phyloP scores from a whole-genome alignment of 495 filamentous ascomycete genomes.

The Rhypophila decipiens region DNA sequence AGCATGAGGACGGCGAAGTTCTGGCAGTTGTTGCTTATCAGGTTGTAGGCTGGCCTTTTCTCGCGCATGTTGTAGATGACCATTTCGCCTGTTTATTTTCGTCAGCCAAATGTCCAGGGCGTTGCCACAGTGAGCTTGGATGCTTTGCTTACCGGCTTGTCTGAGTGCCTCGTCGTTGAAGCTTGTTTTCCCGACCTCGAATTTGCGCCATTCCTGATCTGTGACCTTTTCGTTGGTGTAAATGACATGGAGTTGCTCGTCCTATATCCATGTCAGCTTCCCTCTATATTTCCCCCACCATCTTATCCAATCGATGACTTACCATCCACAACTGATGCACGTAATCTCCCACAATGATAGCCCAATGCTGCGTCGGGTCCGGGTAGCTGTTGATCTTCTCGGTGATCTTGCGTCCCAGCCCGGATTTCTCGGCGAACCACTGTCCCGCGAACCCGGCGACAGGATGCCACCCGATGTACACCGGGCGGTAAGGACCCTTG shows the following conservation, averaged over 20 bases:
- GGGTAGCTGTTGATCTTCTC: slow-evolving; percentile 35
- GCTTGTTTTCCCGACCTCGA: slow-evolving; percentile 35
- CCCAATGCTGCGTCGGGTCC: slow-evolving; percentile 48
- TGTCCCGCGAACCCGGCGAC: slow-evolving; percentile 35
- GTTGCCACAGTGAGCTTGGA: no score
- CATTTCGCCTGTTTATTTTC: slow-evolving; percentile 33
- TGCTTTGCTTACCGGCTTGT: slow-evolving; percentile 31
- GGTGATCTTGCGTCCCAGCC: slow-evolving; percentile 36
- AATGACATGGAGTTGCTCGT: slow-evolving; percentile 39
- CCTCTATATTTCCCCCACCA: background rate
- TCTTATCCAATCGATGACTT: background rate
- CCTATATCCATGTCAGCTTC: slow-evolving; percentile 14
- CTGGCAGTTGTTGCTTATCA: slow-evolving; percentile 47
- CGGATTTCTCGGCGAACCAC: slow-evolving; percentile 40
- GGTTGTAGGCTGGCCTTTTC: slow-evolving; percentile 35
- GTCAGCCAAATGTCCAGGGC: no score
- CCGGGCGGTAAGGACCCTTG: slow-evolving; percentile 22
- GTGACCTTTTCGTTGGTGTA: slow-evolving; percentile 35
- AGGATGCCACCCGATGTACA: slow-evolving; percentile 43
- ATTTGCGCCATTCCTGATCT: slow-evolving; percentile 30
- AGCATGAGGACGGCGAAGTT: slow-evolving; percentile 37
- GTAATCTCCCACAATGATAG: slow-evolving; percentile 40
- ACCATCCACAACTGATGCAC: slow-evolving; percentile 40
- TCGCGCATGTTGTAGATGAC: slow-evolving; percentile 37
- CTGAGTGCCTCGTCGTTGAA: slow-evolving; percentile 43